phyloP scores from a whole-genome alignment of 179 eudicot genomes.

The Corrigiola litoralis region DNA sequence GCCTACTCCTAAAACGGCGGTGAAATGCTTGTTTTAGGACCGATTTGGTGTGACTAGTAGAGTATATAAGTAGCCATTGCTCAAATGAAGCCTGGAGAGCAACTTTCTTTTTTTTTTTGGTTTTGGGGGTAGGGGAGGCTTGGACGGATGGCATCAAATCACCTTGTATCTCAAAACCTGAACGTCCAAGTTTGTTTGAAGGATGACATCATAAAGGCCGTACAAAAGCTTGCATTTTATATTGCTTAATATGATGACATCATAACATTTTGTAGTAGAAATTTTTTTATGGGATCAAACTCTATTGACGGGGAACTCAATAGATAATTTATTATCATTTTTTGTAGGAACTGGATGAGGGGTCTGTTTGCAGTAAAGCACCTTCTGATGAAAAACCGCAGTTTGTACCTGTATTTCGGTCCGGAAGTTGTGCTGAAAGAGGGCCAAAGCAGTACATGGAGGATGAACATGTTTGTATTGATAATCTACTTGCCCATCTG shows the following conservation, averaged over 20 bases:
- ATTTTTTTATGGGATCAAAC: background rate
- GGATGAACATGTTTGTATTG: slow-evolving; percentile 81
- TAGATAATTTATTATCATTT: background rate
- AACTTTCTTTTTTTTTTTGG: too few relatives aligned
- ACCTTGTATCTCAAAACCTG: too few relatives aligned
- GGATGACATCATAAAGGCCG: too few relatives aligned
- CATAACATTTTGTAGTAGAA: background rate
- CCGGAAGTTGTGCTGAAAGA: slow-evolving; percentile 90
- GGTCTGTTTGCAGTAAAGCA: slow-evolving; percentile 34
- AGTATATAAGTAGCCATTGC: too few relatives aligned
- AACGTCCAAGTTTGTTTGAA: too few relatives aligned
- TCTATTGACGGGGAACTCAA: background rate
- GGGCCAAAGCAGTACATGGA: slow-evolving; percentile 90
- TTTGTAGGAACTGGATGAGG: slow-evolving; percentile 46
- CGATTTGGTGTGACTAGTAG: too few relatives aligned
- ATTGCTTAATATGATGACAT: background rate
- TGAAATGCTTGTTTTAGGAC: too few relatives aligned
- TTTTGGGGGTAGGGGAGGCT: too few relatives aligned
- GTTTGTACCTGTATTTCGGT: slow-evolving; percentile 59
- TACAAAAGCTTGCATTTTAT: too few relatives aligned
- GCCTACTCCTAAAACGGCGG: too few relatives aligned
- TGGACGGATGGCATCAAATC: too few relatives aligned
- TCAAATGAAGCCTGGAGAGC: too few relatives aligned
- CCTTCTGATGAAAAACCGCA: slow-evolving; percentile 42
- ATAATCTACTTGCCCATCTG: slow-evolving; percentile 53